Evolutionary conservation across 1,284 basidiomycete species (phyloP), one percentile per base, ranked within the genome.

Genomic region (Puccinia polysora): DNA sequence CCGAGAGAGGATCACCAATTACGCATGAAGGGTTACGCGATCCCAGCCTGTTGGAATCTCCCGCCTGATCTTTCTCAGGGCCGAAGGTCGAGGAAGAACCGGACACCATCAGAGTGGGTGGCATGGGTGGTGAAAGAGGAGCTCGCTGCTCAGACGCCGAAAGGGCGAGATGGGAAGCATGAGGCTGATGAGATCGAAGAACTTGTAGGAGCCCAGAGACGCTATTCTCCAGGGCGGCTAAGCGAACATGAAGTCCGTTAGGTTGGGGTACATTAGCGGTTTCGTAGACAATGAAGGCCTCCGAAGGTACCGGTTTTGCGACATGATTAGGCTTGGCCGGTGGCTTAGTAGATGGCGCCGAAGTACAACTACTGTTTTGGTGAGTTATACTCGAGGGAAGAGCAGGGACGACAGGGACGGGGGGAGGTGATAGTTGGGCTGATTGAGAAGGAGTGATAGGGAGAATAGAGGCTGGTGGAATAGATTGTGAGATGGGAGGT

Each of bases 161-260:
- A 10, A 32, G 7, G 36, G 3, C 14, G 15, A 43, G 43, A 38
- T 28, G 43, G 32, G 25, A 18, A 53, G 25, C 28, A 49, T 58
- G 28, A 8, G 43, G 32, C 28, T 63, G 69, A 18, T 62, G 69
- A n/a, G 69, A 30, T 4, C 59, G 69, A 28, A 71, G 58, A 23
- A 47, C 59, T 55, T 71, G 69, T 40, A 71, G 58, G 4, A 71
- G 38, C n/a, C 59, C 59, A 32, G 69, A 62, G 32, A 71, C 69
- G 30, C 58, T 71, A 47, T 62, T 71, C 30, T 71, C 69, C 18
- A 71, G 50, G 1, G 69, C 58, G 23, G 69, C 58, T 28, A 71
- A 45, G 25, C 69, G 59, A 15, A 63, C 32, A 63, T 62, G 69
- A 20, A 60, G 32, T 12, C 47, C 34, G 23, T 58, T 40, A 28